Percentiles rank a stretch among this genome's conserved stretches.
These are phyloP conservation scores for Pichia nanzhaoensis DNA, from an alignment of 805 yeast species.

Conservation along the genomic window DNA sequence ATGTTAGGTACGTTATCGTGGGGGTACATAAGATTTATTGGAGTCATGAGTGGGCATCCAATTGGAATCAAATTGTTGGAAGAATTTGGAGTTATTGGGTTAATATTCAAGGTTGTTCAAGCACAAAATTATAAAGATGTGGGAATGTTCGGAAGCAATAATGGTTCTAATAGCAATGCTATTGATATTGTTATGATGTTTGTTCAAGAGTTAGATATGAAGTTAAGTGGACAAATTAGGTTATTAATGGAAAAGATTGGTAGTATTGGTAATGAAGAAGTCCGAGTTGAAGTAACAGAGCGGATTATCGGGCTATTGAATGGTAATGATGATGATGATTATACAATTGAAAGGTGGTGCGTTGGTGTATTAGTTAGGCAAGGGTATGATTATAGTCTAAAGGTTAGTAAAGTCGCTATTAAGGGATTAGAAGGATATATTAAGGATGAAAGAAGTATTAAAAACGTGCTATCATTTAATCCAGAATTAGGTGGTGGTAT, in stretches of 20 bases:
- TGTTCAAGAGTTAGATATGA: slow-evolving; percentile 56
- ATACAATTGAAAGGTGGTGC: slow-evolving; percentile 6
- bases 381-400: slow-evolving; percentile 1
- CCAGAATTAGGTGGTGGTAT: slow-evolving; percentile 5
- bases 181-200: slow-evolving; percentile 47
- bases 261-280: background rate
- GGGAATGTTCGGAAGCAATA: slow-evolving; percentile 28
- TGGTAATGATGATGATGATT: background rate
- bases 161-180: too few relatives aligned
- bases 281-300: slow-evolving; percentile 1
- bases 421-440: slow-evolving; percentile 3
- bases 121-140: slow-evolving; percentile 40
- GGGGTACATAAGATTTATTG: slow-evolving; percentile 54
- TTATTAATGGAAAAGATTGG: slow-evolving; percentile 38
- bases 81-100: slow-evolving; percentile 80
- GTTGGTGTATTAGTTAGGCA: slow-evolving; percentile 4
- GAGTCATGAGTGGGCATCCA: slow-evolving; percentile 53
- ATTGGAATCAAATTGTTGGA: slow-evolving; percentile 66
- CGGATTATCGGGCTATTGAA: background rate
- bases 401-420: background rate
- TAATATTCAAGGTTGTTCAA: slow-evolving; percentile 45
- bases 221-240: slow-evolving; percentile 52
- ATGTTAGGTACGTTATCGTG: background rate
- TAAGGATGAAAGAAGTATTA: slow-evolving; percentile 4
- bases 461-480: slow-evolving; percentile 2